Conservation (phyloP, 306 rosid species). For the Erythrophleum fordii region DNA sequence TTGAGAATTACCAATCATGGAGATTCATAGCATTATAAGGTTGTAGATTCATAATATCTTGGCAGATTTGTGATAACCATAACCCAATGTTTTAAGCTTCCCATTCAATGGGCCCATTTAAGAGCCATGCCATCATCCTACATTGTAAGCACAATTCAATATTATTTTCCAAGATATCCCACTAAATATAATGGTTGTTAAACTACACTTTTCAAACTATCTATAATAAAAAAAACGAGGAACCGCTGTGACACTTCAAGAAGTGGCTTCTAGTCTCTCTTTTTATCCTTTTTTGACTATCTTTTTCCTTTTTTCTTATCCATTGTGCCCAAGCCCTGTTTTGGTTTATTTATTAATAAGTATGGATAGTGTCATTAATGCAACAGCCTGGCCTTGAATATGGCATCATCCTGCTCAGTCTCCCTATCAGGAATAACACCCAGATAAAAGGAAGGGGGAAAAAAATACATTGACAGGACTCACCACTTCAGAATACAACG, state of each 20-base stretch:
- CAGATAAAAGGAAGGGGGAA: conserved; percentile 3
- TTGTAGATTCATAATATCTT: background rate
- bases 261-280: background rate
- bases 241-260: background rate
- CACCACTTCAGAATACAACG: conserved; percentile 98
- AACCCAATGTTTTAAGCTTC: background rate
- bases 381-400: conserved; percentile 2
- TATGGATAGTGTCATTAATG: background rate
- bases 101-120: background rate
- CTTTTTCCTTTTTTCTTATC: background rate
- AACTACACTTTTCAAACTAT: background rate
- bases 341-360: background rate
- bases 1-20: background rate
- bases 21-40: background rate
- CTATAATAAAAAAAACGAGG: background rate
- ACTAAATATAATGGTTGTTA: background rate
- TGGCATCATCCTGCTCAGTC: conserved; percentile 8
- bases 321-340: background rate
- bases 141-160: too few species aligned
- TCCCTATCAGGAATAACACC: conserved; percentile 16
- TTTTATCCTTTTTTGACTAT: background rate
- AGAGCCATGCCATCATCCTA: background rate
- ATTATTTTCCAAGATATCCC: background rate
- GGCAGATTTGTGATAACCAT: background rate
- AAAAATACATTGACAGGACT: conserved; percentile 37